Base-by-base conservation (phyloP, 768 basidiomycete genomes). In the Pisolithus sp. region DNA sequence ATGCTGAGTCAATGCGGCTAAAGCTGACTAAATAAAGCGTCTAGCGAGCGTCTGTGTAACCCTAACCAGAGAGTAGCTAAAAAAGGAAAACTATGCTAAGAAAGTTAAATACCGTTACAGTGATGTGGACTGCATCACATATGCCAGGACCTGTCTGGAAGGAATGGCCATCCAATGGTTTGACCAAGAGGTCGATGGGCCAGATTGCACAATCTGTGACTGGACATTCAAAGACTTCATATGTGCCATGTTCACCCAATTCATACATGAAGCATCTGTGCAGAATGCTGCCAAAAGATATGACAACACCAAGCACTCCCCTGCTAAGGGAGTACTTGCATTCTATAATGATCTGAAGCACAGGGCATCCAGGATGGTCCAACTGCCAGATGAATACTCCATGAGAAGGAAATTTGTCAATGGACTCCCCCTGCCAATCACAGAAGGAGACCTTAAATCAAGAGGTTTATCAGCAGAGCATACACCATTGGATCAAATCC, bases 311-410 rank as follows among this genome's bases (percentile, higher is more conserved):
- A 38, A 40, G 18, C 42, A 50, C 24, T 50, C 28, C 8, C 3
- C 15, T 1, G 26, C 20, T 3, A 24, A 41, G 21, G 49, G 40
- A 18, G 37, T 40, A 28, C 31, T 50, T 17, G 40, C 40, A 7
- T 50, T 50, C 26, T 50, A 41, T 18, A 50, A 50, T 28, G 39
- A 50, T 5, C 9, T 50, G 24, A 23, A 43, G 39, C 28, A 18
- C 20, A 15, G 23, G 5, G 49, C 49, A 17, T 12, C 21, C n/a
- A 17, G 40, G 15, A 40, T 50, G 38, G 39, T 50, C 4, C 41
- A 50, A 34, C 24, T 4, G 7, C 49, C 49, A 3, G 49, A 50
- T 18, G 28, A 50, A 6, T 50, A 50, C 26, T 39, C 36, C 8
- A 39, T 49, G 34, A 49, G 36, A 18, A 18, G 21, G 5, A 38